Conservation (phyloP, 129 eudicot genomes). For the Scalesia atractyloides region DNA sequence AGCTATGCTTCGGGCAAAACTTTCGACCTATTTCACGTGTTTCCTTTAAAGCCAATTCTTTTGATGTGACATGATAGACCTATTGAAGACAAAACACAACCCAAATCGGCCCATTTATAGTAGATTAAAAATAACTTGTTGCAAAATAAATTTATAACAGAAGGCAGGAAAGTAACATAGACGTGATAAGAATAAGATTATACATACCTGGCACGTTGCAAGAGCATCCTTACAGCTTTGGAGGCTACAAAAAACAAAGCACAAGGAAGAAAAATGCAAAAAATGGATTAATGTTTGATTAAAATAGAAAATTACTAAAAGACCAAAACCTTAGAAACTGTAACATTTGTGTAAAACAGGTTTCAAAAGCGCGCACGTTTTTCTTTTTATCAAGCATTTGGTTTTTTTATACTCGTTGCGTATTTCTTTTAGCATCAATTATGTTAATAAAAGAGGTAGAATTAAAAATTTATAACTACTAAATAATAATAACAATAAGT, state of each 20-base stretch:
- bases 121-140: conserved; percentile 17
- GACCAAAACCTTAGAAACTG: conserved; percentile 14
- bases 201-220: conserved; percentile 70
- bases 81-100: neutral
- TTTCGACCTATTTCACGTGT: neutral
- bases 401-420: too few species aligned
- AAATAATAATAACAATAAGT: too few species aligned
- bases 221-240: conserved; percentile 81
- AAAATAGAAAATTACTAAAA: conserved; percentile 1
- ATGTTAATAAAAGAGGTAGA: too few species aligned
- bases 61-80: neutral
- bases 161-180: conserved; percentile 19
- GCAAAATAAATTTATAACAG: neutral
- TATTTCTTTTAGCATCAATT: too few species aligned
- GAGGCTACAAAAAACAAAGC: conserved; percentile 58
- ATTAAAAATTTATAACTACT: too few species aligned
- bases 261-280: conserved; percentile 15
- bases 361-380: too few species aligned
- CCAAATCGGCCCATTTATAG: conserved; percentile 1
- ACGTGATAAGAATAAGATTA: conserved; percentile 2
- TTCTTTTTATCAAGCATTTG: too few species aligned
- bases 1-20: neutral
- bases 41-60: neutral
- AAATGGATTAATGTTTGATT: conserved; percentile 12
- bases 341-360: too few species aligned